A percentile compares a stretch with the other conserved stretches of the same genome.
These are phyloP conservation scores for Crithidia bombi DNA, from an alignment of 208 protist genomes.

Conservation along the genomic window DNA sequence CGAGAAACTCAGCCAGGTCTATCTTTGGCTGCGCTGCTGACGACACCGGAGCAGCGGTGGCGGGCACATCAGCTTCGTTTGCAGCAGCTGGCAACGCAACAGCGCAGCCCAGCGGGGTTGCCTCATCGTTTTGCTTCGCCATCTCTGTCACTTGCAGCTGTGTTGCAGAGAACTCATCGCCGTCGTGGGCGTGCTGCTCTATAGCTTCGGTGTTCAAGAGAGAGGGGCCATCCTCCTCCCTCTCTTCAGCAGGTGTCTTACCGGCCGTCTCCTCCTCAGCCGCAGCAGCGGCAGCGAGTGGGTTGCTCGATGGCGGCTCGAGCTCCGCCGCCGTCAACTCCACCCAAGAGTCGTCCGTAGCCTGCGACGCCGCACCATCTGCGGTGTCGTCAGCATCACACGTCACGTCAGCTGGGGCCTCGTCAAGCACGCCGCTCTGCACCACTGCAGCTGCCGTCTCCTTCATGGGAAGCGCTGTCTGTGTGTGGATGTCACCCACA, in stretches of 20 bases:
- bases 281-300: not conserved
- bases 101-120: too few species aligned
- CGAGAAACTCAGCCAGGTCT: slow-evolving; percentile 7
- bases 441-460: too few species aligned
- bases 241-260: not conserved
- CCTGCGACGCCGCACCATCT: not conserved
- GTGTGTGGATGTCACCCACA: not conserved
- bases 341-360: slow-evolving; percentile 30
- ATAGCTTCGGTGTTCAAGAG: not conserved
- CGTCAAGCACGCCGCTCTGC: not conserved
- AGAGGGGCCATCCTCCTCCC: not conserved
- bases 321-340: slow-evolving; percentile 25
- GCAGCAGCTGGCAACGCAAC: not conserved
- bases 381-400: not conserved
- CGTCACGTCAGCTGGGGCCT: not conserved
- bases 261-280: not conserved
- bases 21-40: not conserved
- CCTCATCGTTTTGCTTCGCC: not conserved
- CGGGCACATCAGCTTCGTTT: not conserved
- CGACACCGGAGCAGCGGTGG: too few species aligned
- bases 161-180: not conserved
- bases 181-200: not conserved
- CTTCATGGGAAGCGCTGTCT: too few species aligned
- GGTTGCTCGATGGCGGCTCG: not conserved
- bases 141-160: not conserved